Evolutionary conservation across 148 eudicot genomes (phyloP).

Genomic region (Diospyros lotus): DNA sequence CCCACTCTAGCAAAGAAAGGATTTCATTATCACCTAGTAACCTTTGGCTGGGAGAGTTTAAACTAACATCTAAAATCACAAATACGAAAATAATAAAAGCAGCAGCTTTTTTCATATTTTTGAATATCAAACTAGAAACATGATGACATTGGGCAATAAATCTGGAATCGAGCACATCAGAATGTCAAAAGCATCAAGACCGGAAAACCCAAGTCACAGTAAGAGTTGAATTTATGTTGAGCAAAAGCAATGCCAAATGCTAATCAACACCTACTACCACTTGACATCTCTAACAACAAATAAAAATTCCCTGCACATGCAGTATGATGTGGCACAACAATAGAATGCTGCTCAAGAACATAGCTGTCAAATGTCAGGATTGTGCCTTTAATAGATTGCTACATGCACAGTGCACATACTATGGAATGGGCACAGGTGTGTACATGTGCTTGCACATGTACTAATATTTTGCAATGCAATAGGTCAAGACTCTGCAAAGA

Average conservation of each 20-base stretch:
- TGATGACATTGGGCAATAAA: not conserved
- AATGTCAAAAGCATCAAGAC: not conserved
- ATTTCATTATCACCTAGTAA: not conserved
- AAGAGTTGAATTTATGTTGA: not conserved
- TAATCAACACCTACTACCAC: not conserved
- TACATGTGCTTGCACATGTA: too few species aligned
- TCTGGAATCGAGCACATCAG: not conserved
- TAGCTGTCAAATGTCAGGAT: not conserved
- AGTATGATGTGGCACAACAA: too few species aligned
- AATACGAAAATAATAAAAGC: not conserved
- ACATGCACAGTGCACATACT: not conserved
- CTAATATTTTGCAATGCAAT: not conserved
- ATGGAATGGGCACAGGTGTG: too few species aligned
- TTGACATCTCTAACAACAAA: not conserved
- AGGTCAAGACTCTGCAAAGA: not conserved
- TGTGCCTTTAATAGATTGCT: not conserved
- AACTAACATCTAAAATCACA: too few species aligned
- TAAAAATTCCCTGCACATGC: not conserved
- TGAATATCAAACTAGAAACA: not conserved
- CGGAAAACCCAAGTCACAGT: not conserved
- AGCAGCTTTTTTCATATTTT: not conserved
- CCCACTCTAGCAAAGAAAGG: not conserved
- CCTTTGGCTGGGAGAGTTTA: too few species aligned
- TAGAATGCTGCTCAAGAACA: not conserved
- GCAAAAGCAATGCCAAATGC: not conserved